Base-by-base conservation (phyloP, 2,329 filamentous ascomycete genomes). In the Penicillium sp. region DNA sequence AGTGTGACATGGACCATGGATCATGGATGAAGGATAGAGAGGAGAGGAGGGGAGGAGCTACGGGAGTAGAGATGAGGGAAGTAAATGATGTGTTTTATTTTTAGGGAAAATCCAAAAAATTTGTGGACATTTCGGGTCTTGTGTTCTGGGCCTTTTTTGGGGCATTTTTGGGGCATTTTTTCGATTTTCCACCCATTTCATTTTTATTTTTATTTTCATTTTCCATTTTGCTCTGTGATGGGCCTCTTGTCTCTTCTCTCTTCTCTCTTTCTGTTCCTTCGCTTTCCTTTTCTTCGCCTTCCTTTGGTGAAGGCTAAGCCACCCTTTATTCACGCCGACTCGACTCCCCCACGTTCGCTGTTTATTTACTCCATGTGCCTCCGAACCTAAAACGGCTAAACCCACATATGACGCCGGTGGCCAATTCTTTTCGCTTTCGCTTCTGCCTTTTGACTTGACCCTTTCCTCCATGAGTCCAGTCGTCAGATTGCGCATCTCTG, bases 391-490 rank as follows among this genome's bases (percentile, higher is more conserved):
- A 40, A n/a, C 9, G 8, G 47, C 37, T 37, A 35, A 46, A 47
- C 47, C 47, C 51, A 50, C 49, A 32, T 20, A 50, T 56, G 52
- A 56, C 54, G 52, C 33, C 44, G 40, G 55, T 56, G 55, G 53
- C 50, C 39, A 9, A 32, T 28, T 41, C 33, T 10, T 42, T 23
- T 28, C 27, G 9, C 27, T 40, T 40, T 28, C 15, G 15, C 15
- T 18, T 28, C 12, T 29, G 39, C 24, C 12, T 31, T 8, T 28
- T 9, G 44, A 24, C 44, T 29, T 38, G 37, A 28, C 27, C 23
- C 20, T 46, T 39, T 44, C 49, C 51, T 58, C 53, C 52, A 66
- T 67, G 64, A 62, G 54, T 65, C 45, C 54, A 56, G 55, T 57
- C 57, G 3, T 28, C 27, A 28, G 27, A 9, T 54, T 49, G 53